Percentiles rank a stretch among this genome's conserved stretches.
Evolutionary conservation across 2,329 filamentous ascomycete genomes (phyloP).

Genomic region (Aureobasidium sp.): DNA sequence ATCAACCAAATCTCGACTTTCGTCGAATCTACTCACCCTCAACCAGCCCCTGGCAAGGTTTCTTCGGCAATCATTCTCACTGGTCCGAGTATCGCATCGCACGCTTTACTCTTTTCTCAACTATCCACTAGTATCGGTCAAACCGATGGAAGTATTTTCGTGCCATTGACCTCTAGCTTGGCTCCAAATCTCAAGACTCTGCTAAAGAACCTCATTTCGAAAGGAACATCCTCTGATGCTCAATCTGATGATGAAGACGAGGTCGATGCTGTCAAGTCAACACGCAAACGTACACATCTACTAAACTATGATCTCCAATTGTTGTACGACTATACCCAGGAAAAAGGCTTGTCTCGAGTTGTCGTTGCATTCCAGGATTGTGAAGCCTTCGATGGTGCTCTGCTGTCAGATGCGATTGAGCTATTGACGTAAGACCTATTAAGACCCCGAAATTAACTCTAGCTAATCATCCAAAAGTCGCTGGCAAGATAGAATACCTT

Average conservation of each 20-base stretch:
- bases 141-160: slow-evolving; percentile 55
- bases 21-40: slow-evolving; percentile 21
- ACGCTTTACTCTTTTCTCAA: slow-evolving; percentile 78
- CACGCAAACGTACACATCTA: slow-evolving; percentile 66
- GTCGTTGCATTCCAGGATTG: slow-evolving; percentile 83
- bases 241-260: slow-evolving; percentile 61
- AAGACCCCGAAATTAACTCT: not conserved
- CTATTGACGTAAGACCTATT: slow-evolving; percentile 66
- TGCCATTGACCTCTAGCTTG: slow-evolving; percentile 74
- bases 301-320: slow-evolving; percentile 84
- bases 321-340: slow-evolving; percentile 65
- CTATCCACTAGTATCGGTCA: slow-evolving; percentile 52
- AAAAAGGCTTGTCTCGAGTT: slow-evolving; percentile 63
- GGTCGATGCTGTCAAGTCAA: slow-evolving; percentile 36
- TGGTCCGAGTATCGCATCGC: slow-evolving; percentile 81
- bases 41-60: slow-evolving; percentile 52
- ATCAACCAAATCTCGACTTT: slow-evolving; percentile 44
- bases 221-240: slow-evolving; percentile 58
- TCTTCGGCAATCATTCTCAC: slow-evolving; percentile 79
- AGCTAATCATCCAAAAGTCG: slow-evolving; percentile 42
- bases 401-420: slow-evolving; percentile 77
- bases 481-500: slow-evolving; percentile 81
- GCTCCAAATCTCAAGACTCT: slow-evolving; percentile 77
- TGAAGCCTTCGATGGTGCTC: slow-evolving; percentile 78
- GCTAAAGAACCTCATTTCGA: slow-evolving; percentile 77